Evolutionary conservation across 805 yeast genomes (phyloP).

Genomic region (Suhomyces pyralidae): DNA sequence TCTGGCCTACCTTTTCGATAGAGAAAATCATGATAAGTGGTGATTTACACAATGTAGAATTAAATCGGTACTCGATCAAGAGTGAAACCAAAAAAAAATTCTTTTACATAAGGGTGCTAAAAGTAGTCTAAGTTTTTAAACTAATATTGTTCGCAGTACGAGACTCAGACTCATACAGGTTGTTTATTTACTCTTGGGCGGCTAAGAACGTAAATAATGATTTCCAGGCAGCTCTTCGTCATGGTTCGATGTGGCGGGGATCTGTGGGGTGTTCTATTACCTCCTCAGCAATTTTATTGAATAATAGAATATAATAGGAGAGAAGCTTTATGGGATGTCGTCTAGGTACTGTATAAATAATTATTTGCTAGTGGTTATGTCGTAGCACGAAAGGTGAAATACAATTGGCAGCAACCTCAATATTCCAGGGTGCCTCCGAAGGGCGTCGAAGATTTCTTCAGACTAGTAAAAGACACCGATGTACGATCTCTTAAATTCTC

Average conservation of each 20-base stretch:
- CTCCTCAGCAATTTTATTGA: background rate
- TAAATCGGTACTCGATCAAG: background rate
- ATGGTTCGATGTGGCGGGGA: background rate
- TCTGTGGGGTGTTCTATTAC: background rate
- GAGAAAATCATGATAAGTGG: background rate
- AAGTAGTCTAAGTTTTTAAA: background rate
- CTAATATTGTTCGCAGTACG: background rate
- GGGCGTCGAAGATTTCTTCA: background rate
- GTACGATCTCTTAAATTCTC: background rate
- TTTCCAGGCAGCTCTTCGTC: background rate
- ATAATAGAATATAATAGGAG: background rate
- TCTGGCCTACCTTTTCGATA: background rate
- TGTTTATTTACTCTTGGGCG: background rate
- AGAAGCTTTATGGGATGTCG: background rate
- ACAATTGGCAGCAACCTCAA: background rate
- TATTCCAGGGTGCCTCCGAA: background rate
- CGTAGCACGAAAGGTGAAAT: background rate
- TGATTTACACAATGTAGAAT: background rate
- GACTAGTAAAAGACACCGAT: background rate
- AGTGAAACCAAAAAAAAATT: background rate
- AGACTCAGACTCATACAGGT: background rate
- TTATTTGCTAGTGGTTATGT: background rate
- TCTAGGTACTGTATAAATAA: background rate
- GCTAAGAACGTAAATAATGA: background rate
- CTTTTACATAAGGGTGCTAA: background rate